Conservation (phyloP, 805 yeast species). For the Ogataea saltuana region DNA sequence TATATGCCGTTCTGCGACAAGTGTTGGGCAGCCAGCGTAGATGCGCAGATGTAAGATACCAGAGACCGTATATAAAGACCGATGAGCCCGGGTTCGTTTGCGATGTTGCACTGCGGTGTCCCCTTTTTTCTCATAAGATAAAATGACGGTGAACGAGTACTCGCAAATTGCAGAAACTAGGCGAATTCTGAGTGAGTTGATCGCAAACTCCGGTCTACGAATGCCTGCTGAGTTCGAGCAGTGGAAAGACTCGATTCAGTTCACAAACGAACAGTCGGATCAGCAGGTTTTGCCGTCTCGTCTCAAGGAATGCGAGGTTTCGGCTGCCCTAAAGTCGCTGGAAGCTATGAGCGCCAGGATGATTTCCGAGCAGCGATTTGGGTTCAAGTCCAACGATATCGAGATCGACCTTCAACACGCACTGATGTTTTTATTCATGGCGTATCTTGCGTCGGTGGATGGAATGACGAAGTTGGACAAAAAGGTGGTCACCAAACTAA, state of each 20-base stretch:
- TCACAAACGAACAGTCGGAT: constrained; percentile 20
- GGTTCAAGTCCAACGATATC: constrained; percentile 10
- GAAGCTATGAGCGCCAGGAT: constrained; percentile 24
- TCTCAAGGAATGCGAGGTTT: constrained; percentile 28
- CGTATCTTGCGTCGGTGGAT: constrained; percentile 35
- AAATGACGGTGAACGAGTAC: constrained; percentile 16
- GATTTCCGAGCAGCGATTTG: constrained; percentile 18
- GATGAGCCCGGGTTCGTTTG: neutral
- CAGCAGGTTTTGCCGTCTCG: constrained; percentile 25
- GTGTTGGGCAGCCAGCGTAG: no score
- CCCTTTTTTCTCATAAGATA: neutral
- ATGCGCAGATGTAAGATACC: no score
- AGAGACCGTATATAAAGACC: neutral
- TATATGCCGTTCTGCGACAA: neutral
- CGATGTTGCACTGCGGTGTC: neutral
- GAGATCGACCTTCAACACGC: constrained; percentile 33
- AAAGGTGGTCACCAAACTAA: constrained; percentile 18
- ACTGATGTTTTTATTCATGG: constrained; percentile 34
- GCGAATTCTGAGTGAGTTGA: constrained; percentile 12
- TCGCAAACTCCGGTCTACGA: constrained; percentile 11
- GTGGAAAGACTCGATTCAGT: constrained; percentile 11
- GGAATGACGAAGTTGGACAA: constrained; percentile 33
- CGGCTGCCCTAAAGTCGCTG: constrained; percentile 26
- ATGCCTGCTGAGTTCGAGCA: constrained; percentile 22
- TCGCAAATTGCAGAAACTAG: constrained; percentile 15